phyloP scores from a whole-genome alignment of 176 grass and related monocot species.

The Puccinellia tenuiflora region DNA sequence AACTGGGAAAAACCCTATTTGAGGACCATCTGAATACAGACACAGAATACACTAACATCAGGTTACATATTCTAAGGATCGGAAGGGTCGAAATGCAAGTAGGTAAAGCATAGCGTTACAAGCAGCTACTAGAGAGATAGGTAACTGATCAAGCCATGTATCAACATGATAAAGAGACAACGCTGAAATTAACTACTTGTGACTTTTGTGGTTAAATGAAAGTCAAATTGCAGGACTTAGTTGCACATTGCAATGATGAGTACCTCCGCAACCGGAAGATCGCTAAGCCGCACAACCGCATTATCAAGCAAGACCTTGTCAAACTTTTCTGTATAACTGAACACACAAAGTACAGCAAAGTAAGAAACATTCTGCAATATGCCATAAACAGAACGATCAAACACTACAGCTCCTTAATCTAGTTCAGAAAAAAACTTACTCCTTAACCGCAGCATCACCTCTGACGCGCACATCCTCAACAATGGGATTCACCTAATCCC shows the following conservation, averaged over 20 bases:
- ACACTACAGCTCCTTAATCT: not conserved
- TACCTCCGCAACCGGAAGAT: conserved; percentile 79
- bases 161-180: not conserved
- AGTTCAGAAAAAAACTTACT: conserved; percentile 67
- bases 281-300: conserved; percentile 50
- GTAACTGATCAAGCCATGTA: not conserved
- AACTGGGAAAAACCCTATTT: not conserved
- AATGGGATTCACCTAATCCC: conserved; percentile 74
- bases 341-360: not conserved
- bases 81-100: not conserved
- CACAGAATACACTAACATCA: not conserved
- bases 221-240: not conserved
- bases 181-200: not conserved
- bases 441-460: conserved; percentile 81
- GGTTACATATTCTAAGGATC: not conserved
- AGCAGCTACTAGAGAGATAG: not conserved
- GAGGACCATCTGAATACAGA: not conserved
- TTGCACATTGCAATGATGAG: not conserved
- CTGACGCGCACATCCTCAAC: conserved; percentile 77
- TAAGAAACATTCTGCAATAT: not conserved
- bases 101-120: not conserved
- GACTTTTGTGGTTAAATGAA: not conserved
- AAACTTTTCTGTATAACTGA: conserved; percentile 86
- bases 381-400: not conserved
- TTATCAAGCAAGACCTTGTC: conserved; percentile 72